These are phyloP conservation scores for Plenodomus lindquistii DNA, from an alignment of 2,329 filamentous ascomycete species.

Conservation along the genomic window DNA sequence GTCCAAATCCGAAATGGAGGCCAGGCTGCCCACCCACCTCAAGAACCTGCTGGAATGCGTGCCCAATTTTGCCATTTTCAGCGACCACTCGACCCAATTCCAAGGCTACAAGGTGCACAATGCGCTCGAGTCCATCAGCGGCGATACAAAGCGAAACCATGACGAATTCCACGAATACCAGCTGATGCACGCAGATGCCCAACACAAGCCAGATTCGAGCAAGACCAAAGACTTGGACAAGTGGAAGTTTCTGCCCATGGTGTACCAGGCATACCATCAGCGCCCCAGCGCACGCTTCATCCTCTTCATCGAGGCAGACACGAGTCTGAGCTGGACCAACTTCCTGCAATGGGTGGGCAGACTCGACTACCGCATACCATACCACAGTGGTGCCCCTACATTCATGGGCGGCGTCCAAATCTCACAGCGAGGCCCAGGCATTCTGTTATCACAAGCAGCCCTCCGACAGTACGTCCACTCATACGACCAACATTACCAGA, in stretches of 20 bases:
- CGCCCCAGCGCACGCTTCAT: conserved; percentile 33
- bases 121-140: conserved; percentile 50
- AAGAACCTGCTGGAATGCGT: conserved; percentile 60
- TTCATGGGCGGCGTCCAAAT: conserved; percentile 44
- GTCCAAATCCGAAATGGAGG: conserved; percentile 58
- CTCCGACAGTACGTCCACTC: conserved; percentile 38
- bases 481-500: conserved; percentile 35
- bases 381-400: conserved; percentile 48
- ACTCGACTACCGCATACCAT: conserved; percentile 46
- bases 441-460: conserved; percentile 48
- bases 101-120: conserved; percentile 56
- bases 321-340: conserved; percentile 42
- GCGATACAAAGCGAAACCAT: conserved; percentile 40
- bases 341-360: conserved; percentile 45
- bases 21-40: conserved; percentile 60
- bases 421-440: conserved; percentile 49
- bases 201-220: conserved; percentile 45
- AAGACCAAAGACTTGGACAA: conserved; percentile 59
- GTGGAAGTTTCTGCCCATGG: conserved; percentile 62
- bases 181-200: conserved; percentile 49
- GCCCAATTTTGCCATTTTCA: conserved; percentile 61
- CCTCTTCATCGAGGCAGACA: conserved; percentile 43
- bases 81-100: conserved; percentile 59
- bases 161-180: conserved; percentile 59
- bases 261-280: conserved; percentile 52